Evolutionary conservation across 73 alveolate genomes (phyloP), one percentile per base, ranked within the genome.

Genomic region (Paramecium tetraurelia): DNA sequence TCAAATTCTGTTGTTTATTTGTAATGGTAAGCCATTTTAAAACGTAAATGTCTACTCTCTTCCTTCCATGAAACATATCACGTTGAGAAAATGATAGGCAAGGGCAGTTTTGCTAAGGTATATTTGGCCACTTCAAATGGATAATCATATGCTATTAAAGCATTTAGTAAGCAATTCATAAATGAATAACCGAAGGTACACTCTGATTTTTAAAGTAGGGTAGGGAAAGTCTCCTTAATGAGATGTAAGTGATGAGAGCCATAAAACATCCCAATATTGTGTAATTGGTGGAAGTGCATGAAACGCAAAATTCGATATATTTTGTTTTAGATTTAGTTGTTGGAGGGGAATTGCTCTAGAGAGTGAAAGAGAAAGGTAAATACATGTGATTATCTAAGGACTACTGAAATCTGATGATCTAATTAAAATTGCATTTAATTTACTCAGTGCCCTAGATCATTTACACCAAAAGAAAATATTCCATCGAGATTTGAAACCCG

Each of bases 41-140:
- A 44, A 58, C 48, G 59, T 11, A 89, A 89, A 71, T 77, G 92
- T 24, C 31, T 89, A 22, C 90, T 70, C 6, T 89, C 94, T 40
- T 58, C 41, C 20, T 89, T 89, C 33, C 94, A 89, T 44, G 94
- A 89, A 72, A 43, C 86, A 14, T 89, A 70, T 53, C 80, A 70
- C 48, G 94, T 89, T 20, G 50, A 59, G 18, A 89, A 89, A 48
- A 89, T 89, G 89, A 89, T 89, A 44, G 94, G 94, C 31, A 89
- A 89, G 40, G 94, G 94, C 29, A 70, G 92, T 57, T 89, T 89
- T 50, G 94, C 94, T 24, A 89, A 89, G 31, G 94, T 89, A 4
- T 89, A 89, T 89, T 83, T 89, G 27, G 94, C 94, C n/a, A 44
- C 75, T 46, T 44, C 86, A 16, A 68, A 89, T 70, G 71, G 71